A percentile compares a stretch with the other conserved stretches of the same genome.
Evolutionary conservation across 2,329 filamentous ascomycete genomes (phyloP).

Genomic region (Calonectria pseudoturangicola): DNA sequence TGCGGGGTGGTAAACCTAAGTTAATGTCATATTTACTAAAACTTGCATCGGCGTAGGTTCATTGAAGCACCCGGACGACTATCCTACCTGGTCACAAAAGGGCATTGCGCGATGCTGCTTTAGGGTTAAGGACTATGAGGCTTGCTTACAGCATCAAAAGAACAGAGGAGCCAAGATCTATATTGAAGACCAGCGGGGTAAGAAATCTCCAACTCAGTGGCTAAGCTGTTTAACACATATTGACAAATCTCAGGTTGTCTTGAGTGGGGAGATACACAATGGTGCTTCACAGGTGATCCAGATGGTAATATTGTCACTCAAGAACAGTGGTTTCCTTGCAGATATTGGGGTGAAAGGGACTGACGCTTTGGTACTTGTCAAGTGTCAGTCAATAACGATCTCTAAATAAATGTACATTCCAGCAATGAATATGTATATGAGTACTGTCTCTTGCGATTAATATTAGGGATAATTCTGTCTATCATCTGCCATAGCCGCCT

Average conservation of each 20-base stretch:
- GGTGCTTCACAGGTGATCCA: constrained; percentile 9
- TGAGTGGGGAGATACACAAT: constrained; percentile 7
- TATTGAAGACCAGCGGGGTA: constrained; percentile 1
- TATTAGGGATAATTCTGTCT: too few relatives aligned
- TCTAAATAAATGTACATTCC: too few relatives aligned
- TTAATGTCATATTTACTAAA: background rate
- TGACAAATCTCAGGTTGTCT: background rate
- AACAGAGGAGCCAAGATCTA: background rate
- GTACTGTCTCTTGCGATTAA: too few relatives aligned
- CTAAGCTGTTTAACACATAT: background rate
- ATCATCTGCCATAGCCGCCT: too few relatives aligned
- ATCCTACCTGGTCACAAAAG: constrained; percentile 4
- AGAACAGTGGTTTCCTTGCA: background rate
- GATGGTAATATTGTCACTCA: constrained; percentile 10
- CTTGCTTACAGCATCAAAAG: constrained; percentile 15
- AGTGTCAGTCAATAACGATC: background rate
- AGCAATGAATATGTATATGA: too few relatives aligned
- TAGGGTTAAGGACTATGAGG: background rate
- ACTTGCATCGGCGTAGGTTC: background rate
- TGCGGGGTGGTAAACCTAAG: too few relatives aligned
- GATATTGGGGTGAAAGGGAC: constrained; percentile 9
- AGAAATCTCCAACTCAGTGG: too few relatives aligned
- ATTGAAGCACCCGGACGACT: background rate
- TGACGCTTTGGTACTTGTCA: background rate
- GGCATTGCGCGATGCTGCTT: constrained; percentile 3